Evolutionary conservation across 225 moss, liverwort and hornwort genomes (phyloP), one percentile per base, ranked within the genome.

Genomic region (Pseudoscleropodium purum): DNA sequence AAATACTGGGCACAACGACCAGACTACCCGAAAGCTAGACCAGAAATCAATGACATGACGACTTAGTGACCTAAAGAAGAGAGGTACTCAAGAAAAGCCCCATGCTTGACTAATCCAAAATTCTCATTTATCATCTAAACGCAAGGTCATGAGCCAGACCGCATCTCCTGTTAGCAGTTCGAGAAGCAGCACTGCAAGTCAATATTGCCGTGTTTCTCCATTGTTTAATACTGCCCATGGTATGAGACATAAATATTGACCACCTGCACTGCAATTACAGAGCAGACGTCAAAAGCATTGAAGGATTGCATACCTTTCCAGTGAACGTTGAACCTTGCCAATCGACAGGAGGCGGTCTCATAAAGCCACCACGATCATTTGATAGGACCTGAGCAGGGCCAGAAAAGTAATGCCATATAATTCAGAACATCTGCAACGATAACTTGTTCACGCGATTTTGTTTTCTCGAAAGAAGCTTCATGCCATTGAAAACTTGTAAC

Each of bases 341-440:
- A 70, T 96, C 92, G 52, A 96, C 91, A 41, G 99, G 99, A 91
- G 96, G 94, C 15, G 99, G 99, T 90, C 93, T 94, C 99, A 99
- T 99, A 86, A 93, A 97, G 84, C 97, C 95, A 51, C 99, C 99
- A 78, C 99, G 93, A 88, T 97, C 99, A 87, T 99, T 99, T 84
- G 95, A 94, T 30, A 96, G 92, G 78, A 97, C 96, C 99, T 99
- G 94, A 68, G 63, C 62, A 87, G 60, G 60, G 47, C 39, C 90
- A 84, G 45, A 65, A 49, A 76, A 49, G 66, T 63, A 62, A 86
- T 37, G 70, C 61, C 83, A 85, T 29, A 57, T 27, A 34, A 78
- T 47, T 82, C 86, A 88, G 36, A 87, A 88, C 56, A 56, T 41
- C 59, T 81, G 69, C 30, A 57, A 51, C 25, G 47, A n/a, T 45